Conservation (phyloP, 139 green algal genomes). For the Coccomyxa sp. region DNA sequence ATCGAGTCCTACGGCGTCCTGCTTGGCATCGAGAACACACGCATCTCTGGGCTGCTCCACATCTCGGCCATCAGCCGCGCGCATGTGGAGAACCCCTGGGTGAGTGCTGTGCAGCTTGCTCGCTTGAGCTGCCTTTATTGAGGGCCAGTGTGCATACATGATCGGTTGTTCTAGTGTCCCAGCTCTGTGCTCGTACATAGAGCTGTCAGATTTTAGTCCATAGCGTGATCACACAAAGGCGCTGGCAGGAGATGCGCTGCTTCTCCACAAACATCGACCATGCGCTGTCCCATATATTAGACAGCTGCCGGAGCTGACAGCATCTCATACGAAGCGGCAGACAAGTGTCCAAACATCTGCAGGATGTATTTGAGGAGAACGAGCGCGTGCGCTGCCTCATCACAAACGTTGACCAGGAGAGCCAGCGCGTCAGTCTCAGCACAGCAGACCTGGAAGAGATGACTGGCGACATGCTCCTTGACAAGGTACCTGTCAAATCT, state of each 20-base stretch:
- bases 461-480: slow-evolving; percentile 46
- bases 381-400: slow-evolving; percentile 50
- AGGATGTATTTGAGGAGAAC: slow-evolving; percentile 46
- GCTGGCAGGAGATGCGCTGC: not conserved
- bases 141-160: too few species aligned
- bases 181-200: not conserved
- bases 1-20: slow-evolving; percentile 53
- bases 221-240: not conserved
- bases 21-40: slow-evolving; percentile 46
- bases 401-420: slow-evolving; percentile 49
- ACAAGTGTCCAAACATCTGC: too few species aligned
- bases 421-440: slow-evolving; percentile 42
- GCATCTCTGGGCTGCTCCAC: slow-evolving; percentile 48
- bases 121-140: too few species aligned
- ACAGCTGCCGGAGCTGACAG: not conserved
- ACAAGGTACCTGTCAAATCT: too few species aligned
- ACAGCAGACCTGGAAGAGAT: slow-evolving; percentile 54
- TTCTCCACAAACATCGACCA: not conserved
- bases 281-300: not conserved
- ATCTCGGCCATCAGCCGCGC: slow-evolving; percentile 49
- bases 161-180: not conserved
- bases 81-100: slow-evolving; percentile 34
- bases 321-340: too few species aligned
- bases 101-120: too few species aligned
- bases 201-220: not conserved